Evolutionary conservation across 179 eudicot genomes (phyloP).

Genomic region (Actinidia chinensis): DNA sequence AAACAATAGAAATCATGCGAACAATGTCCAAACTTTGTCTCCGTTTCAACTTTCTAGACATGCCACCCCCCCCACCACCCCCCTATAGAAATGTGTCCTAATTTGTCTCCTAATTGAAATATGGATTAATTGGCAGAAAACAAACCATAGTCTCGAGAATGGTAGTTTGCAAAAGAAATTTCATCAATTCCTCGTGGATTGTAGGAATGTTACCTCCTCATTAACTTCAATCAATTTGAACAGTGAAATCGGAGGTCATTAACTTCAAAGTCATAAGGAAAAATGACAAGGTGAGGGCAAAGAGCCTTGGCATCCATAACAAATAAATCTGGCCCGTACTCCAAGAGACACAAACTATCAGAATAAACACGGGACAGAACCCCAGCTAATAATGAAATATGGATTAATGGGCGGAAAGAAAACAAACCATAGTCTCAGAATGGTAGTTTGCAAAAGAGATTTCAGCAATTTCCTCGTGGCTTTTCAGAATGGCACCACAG

Average conservation of each 20-base stretch:
- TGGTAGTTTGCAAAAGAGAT: conserved; percentile 96
- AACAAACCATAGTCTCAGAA: conserved; percentile 80
- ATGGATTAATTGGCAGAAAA: conserved; percentile 6
- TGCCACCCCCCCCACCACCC: too few species aligned
- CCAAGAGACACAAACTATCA: conserved; percentile 34
- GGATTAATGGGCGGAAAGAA: not conserved
- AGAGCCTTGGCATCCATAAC: conserved; percentile 90
- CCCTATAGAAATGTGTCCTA: too few species aligned
- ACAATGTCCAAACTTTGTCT: conserved; percentile 47
- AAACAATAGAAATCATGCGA: conserved; percentile 71
- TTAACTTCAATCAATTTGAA: not conserved
- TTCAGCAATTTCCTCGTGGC: conserved; percentile 94
- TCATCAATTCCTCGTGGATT: conserved; percentile 97
- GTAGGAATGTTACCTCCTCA: conserved; percentile 45
- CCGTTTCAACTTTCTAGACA: conserved; percentile 31
- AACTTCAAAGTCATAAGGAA: conserved; percentile 89
- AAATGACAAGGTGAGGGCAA: conserved; percentile 84
- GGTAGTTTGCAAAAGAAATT: conserved; percentile 94
- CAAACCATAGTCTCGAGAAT: conserved; percentile 86
- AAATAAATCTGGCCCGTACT: conserved; percentile 89
- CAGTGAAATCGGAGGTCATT: conserved; percentile 25
- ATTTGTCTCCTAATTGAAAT: too few species aligned
- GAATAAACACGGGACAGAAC: not conserved
- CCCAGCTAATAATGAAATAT: too few species aligned
- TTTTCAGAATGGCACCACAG: conserved; percentile 97